Base-by-base conservation (phyloP, 805 yeast species). In the Kodamaea laetipori region DNA sequence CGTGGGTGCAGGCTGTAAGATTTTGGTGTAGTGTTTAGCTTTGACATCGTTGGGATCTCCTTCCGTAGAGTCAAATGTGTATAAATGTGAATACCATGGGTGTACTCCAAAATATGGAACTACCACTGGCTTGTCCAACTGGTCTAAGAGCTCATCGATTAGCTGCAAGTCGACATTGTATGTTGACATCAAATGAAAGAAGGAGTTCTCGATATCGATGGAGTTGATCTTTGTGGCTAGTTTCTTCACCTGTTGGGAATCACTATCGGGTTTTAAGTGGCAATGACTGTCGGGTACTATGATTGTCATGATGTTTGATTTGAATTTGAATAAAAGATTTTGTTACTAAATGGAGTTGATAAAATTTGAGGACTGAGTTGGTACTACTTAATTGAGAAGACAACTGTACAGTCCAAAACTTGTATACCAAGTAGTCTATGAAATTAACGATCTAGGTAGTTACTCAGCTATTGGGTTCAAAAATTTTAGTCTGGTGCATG, bases 71-170 rank as follows among this genome's bases (percentile, higher is more conserved):
- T 52, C 46, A 1, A 53, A 58, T n/a, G 76, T 66, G 49, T 80
- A 84, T 13, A 83, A 50, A 59, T 90, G 96, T 2, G 81, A 64
- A 55, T 78, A 90, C 98, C 98, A 92, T 0, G 99, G 99, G 62
- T 92, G 99, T 1, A 89, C 68, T 0, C 98, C 96, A 55, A 78
- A 77, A 30, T 77, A 76, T 0, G 84, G 77, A 6, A 66, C 57
- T 1, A 74, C 48, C 3, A 40, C 32, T 7, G 52, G 45, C 16
- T 43, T 23, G 13, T 37, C 33, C 45, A 48, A 10, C 7, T 12
- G 21, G 33, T 46, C 50, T 19, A 56, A 23, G 13, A 65, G 37
- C 10, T 24, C 28, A 31, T 56, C 61, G 3, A 71, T 44, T 19
- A 60, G 44, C 3, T 51, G 56, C 10, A 70, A 38, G 51, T 71